A percentile compares a stretch with the other conserved stretches of the same genome.
phyloP scores from a whole-genome alignment of 2,329 filamentous ascomycete species.

The Macrophomina pseudophaseolina region DNA sequence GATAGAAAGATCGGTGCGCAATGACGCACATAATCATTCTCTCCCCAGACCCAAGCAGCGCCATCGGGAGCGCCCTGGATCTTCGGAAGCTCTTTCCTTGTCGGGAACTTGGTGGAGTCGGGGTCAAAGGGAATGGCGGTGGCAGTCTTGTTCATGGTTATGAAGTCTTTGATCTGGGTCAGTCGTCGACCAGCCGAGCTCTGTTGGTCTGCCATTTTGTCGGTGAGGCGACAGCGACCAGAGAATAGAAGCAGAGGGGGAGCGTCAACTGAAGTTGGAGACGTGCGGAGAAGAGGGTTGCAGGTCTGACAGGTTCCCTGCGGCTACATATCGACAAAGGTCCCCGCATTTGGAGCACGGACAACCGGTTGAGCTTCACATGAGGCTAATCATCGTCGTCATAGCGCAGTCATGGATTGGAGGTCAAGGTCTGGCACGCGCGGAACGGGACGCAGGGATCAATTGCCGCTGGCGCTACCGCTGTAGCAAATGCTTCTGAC shows the following conservation, averaged over 20 bases:
- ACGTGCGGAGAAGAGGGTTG: not conserved
- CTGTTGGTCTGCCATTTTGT: conserved; percentile 42
- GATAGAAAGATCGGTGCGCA: not conserved
- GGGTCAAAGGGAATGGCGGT: conserved; percentile 61
- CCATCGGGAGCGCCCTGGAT: conserved; percentile 59
- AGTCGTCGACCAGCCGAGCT: conserved; percentile 43
- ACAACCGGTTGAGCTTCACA: conserved; percentile 3
- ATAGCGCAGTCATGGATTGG: not conserved
- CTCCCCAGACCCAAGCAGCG: conserved; percentile 66
- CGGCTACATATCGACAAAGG: no score
- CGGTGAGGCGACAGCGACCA: not conserved
- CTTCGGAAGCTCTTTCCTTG: conserved; percentile 57
- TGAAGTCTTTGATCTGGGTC: conserved; percentile 51
- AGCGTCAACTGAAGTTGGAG: not conserved
- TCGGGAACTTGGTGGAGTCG: conserved; percentile 58
- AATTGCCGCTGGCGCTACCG: not conserved
- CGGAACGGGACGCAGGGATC: not conserved
- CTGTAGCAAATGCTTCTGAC: not conserved
- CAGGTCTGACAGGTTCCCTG: not conserved
- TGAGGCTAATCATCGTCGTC: not conserved
- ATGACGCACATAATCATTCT: conserved; percentile 55
- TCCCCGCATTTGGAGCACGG: conserved; percentile 16
- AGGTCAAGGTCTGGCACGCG: not conserved
- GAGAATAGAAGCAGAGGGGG: not conserved
- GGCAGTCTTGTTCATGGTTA: conserved; percentile 53